phyloP scores from a whole-genome alignment of 148 eudicot species.

The Camellia sinensis region DNA sequence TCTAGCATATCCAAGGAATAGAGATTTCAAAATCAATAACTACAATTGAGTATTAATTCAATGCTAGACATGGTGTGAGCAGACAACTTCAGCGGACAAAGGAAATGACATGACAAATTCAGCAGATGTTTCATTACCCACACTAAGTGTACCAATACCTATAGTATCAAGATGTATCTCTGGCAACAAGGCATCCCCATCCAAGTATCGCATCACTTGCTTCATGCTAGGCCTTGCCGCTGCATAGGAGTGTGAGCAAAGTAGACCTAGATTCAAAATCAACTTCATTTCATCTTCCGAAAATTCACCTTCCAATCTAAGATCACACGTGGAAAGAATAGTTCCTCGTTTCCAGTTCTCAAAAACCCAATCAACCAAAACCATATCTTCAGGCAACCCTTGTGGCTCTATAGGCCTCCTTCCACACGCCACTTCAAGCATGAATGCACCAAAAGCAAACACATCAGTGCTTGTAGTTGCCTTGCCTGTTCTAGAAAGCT shows the following conservation, averaged over 20 bases:
- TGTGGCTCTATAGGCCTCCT: background rate
- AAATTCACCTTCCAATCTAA: slow-evolving; percentile 22
- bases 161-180: slow-evolving; percentile 16
- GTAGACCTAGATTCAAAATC: slow-evolving; percentile 35
- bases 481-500: slow-evolving; percentile 31
- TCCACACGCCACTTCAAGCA: background rate
- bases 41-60: background rate
- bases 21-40: background rate
- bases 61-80: background rate
- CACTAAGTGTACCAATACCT: background rate
- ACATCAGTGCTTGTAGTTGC: slow-evolving; percentile 41
- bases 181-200: slow-evolving; percentile 14
- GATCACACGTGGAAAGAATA: slow-evolving; percentile 29
- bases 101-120: background rate
- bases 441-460: slow-evolving; percentile 8
- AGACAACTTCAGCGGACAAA: background rate
- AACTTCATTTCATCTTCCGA: slow-evolving; percentile 29
- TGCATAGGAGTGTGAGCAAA: slow-evolving; percentile 33
- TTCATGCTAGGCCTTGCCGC: slow-evolving; percentile 41
- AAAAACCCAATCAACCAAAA: slow-evolving; percentile 29
- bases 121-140: background rate
- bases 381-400: background rate
- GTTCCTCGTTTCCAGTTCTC: slow-evolving; percentile 30
- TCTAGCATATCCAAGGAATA: too few species aligned
- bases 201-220: slow-evolving; percentile 34